Evolutionary conservation across 2,329 filamentous ascomycete genomes (phyloP), one percentile per base, ranked within the genome.

Genomic region (Aspergillus brasiliensis): DNA sequence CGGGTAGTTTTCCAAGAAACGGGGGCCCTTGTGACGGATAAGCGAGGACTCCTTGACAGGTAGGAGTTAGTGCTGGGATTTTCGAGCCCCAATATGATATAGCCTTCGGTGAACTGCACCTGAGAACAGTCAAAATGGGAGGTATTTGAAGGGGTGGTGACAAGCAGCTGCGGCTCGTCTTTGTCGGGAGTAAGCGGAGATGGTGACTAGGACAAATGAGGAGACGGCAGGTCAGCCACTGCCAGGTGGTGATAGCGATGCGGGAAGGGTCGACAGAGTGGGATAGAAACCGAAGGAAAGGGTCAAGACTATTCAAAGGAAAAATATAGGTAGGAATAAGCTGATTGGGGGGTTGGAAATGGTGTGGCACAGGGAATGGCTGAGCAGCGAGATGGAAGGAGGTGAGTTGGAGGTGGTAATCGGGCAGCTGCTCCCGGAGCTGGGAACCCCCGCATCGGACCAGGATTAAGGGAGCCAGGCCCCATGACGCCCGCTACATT

Each of bases 351-450:
- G 42, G 31, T 21, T 31, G 11, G 44, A 42, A 31, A 31, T 58
- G 55, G 25, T 44, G 40, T 44, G 40, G 40, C 40, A 44, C 40
- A 23, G 40, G 40, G 23, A 44, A 49, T 44, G 40, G 40, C 23
- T 46, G 52, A 55, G 40, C 34, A 17, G 31, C 8, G 51, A 52
- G 31, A 34, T 34, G 27, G 51, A 40, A 21, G 49, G 11, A 19
- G 17, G n/a, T 42, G 19, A 53, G 51, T 40, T 21, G 38, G 21
- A 40, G 37, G 38, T 38, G 23, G 51, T 42, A 54, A 46, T 59
- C 57, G 52, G 57, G 57, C 57, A 59, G 57, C 57, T 48, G 57
- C 57, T 59, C 57, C 57, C 51, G 44, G 34, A 48, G 46, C 46
- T 51, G 47, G 51, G 49, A 42, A 54, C 34, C 57, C 57, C 57